Conservation (phyloP, 2,329 filamentous ascomycete genomes). For the Periconia macrospinosa region DNA sequence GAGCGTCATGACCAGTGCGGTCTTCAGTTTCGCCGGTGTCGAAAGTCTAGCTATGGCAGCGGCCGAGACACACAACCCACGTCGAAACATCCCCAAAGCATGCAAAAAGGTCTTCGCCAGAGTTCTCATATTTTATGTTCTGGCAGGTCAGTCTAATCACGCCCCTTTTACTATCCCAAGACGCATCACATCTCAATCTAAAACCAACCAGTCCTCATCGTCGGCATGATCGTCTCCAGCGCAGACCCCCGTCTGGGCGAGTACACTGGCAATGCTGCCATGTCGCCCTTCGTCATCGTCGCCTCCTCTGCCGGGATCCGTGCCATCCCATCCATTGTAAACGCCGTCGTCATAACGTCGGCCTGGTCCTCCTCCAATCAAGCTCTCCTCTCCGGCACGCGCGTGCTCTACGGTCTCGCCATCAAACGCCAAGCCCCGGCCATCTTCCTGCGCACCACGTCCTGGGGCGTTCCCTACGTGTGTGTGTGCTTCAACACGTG, state of each 20-base stretch:
- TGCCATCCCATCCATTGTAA: slow-evolving; percentile 70
- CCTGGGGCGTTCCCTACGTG: slow-evolving; percentile 43
- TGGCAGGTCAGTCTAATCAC: slow-evolving; percentile 47
- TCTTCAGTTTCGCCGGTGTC: slow-evolving; percentile 30
- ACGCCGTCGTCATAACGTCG: slow-evolving; percentile 72
- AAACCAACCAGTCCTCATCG: slow-evolving; percentile 46
- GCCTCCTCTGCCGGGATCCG: background rate
- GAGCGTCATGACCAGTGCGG: slow-evolving; percentile 56
- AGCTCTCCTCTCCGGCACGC: slow-evolving; percentile 56
- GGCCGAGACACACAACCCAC: slow-evolving; percentile 34
- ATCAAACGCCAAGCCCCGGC: slow-evolving; percentile 55
- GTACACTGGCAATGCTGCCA: slow-evolving; percentile 31
- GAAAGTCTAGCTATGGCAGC: slow-evolving; percentile 33
- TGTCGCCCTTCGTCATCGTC: slow-evolving; percentile 5
- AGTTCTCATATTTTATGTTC: slow-evolving; percentile 57
- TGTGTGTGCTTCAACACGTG: slow-evolving; percentile 37
- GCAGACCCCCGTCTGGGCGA: slow-evolving; percentile 54
- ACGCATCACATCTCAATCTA: background rate
- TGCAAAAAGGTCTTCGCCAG: slow-evolving; percentile 56
- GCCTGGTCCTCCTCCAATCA: slow-evolving; percentile 71
- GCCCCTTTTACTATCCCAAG: slow-evolving; percentile 44
- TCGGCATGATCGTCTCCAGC: slow-evolving; percentile 60
- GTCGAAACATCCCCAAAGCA: slow-evolving; percentile 53
- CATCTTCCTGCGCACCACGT: slow-evolving; percentile 50
- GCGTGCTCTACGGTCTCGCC: slow-evolving; percentile 51